Base-by-base conservation (phyloP, 768 basidiomycete species). In the Hygrocybe coccinea region DNA sequence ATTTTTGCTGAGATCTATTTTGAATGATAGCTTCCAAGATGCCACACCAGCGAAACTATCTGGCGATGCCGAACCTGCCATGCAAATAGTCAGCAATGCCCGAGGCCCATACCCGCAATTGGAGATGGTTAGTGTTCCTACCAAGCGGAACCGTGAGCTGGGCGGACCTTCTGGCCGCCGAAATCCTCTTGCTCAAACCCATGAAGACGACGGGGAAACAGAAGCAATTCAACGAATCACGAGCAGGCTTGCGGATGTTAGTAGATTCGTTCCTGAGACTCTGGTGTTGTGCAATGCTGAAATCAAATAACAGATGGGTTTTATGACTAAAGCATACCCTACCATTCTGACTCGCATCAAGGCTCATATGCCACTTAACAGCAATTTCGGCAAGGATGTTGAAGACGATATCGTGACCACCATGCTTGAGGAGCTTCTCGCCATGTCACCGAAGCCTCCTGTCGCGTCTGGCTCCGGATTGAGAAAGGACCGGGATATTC, bases 361-460 rank as follows among this genome's bases (percentile, higher is more conserved):
- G 64, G 68, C 73, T 15, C 76, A 79, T 60, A 59, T 87, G 56
- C 77, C 76, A 10, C 55, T 56, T n/a, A 71, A 70, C 56, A 72
- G 71, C 24, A 58, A 69, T 17, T 59, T 78, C 9, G 73, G 71
- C 22, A 83, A 80, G 60, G 85, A 85, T 9, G 67, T 67, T 1
- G 86, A 87, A 65, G 85, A 86, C 60, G 79, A 85, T 53, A 79
- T 87, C 51, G 81, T 86, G 33, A 85, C 83, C 11, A 80, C 74
- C 5, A 59, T 87, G 60, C 67, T 86, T 45, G 79, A 87, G 60
- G 81, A 81, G 41, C 70, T 87, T 49, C 68, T 86, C 44, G 72
- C 80, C 3, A 67, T 67, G 56, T 67, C 73, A 14, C 71, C 73
- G 17, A 74, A 70, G 56, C 65, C 69, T 8, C 65, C 72, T 50